A percentile compares a stretch with the other conserved stretches of the same genome.
These are phyloP conservation scores for Botryotinia globosa DNA, from an alignment of 2,329 filamentous ascomycete genomes.

Conservation along the genomic window DNA sequence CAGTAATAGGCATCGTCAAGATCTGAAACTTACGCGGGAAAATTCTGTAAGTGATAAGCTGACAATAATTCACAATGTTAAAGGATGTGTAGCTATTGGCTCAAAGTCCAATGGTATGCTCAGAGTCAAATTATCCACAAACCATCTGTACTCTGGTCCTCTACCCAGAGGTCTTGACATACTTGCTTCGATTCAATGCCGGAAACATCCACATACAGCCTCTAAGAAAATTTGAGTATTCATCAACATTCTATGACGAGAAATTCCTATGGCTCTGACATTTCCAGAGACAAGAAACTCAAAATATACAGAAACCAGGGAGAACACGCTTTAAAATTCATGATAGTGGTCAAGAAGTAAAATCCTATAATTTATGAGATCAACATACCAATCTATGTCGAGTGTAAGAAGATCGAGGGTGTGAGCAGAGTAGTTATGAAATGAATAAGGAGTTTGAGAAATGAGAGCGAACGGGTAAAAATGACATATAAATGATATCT, in stretches of 20 bases:
- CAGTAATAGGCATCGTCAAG: neutral
- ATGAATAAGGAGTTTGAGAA: neutral
- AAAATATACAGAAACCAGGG: neutral
- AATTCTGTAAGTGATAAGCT: neutral
- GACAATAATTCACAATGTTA: neutral
- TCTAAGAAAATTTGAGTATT: neutral
- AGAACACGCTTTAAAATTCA: neutral
- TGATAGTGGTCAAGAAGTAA: neutral
- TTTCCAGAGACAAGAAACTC: neutral
- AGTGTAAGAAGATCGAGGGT: neutral
- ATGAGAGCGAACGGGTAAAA: neutral
- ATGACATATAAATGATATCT: neutral
- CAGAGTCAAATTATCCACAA: neutral
- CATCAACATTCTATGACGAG: neutral
- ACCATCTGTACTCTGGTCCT: neutral
- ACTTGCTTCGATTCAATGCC: neutral
- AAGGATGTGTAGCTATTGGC: neutral
- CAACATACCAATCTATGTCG: neutral
- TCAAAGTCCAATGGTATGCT: neutral
- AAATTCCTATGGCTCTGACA: too few species aligned
- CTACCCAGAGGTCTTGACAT: neutral
- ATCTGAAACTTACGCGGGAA: neutral
- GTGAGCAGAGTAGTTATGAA: neutral
- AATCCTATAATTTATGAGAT: neutral
- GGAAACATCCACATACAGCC: neutral